Evolutionary conservation across 345 rosid species (phyloP).

Genomic region (Murraya paniculata): DNA sequence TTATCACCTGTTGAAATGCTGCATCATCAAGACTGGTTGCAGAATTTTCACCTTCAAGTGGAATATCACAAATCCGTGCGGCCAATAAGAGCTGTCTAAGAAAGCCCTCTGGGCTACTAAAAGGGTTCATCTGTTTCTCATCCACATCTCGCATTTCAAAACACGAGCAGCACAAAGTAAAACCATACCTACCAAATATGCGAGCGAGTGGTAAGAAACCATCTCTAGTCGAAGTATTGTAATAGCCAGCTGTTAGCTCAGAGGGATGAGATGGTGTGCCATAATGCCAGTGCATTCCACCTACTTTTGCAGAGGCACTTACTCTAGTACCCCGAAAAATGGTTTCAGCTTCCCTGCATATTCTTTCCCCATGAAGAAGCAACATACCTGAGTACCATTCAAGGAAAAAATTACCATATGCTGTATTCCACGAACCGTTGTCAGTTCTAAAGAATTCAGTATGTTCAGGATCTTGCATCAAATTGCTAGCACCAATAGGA

Average conservation of each 20-base stretch:
- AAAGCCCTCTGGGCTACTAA: slow-evolving; percentile 44
- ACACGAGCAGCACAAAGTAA: slow-evolving; percentile 37
- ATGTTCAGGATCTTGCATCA: slow-evolving; percentile 37
- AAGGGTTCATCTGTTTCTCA: slow-evolving; percentile 33
- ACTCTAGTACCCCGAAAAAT: slow-evolving; percentile 39
- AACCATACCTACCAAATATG: slow-evolving; percentile 40
- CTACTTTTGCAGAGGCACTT: slow-evolving; percentile 37
- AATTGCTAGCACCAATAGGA: slow-evolving; percentile 33
- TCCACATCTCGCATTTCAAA: slow-evolving; percentile 46
- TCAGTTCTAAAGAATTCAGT: slow-evolving; percentile 42
- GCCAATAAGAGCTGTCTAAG: slow-evolving; percentile 40
- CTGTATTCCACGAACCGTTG: slow-evolving; percentile 44
- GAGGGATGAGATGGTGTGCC: slow-evolving; percentile 41
- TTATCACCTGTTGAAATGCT: slow-evolving; percentile 41
- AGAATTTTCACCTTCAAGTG: slow-evolving; percentile 46
- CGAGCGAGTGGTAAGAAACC: slow-evolving; percentile 48
- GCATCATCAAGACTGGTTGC: slow-evolving; percentile 28
- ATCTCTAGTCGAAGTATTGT: slow-evolving; percentile 41
- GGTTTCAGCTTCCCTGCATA: slow-evolving; percentile 42
- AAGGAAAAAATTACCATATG: slow-evolving; percentile 43
- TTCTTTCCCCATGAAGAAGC: slow-evolving; percentile 47
- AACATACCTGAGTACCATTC: slow-evolving; percentile 53
- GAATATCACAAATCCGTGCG: slow-evolving; percentile 33
- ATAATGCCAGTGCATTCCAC: slow-evolving; percentile 51
- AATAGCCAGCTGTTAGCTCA: slow-evolving; percentile 51